Evolutionary conservation across 331 rosid species (phyloP).

Genomic region (Rhamnella rubrinervis): DNA sequence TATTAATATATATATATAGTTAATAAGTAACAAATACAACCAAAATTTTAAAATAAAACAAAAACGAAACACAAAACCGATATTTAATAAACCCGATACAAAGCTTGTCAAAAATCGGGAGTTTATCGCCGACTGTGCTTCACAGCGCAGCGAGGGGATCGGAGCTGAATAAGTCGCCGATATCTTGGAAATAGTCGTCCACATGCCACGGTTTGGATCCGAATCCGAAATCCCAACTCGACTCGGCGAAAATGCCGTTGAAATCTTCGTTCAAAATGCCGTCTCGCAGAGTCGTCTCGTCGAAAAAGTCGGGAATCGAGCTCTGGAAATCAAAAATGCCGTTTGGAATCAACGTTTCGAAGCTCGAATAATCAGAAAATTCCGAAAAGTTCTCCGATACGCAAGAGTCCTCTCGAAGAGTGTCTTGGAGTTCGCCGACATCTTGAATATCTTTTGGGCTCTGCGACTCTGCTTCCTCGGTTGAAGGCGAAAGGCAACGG

Average conservation of each 20-base stretch:
- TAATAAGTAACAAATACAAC: slow-evolving; percentile 3
- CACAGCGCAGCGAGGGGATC: slow-evolving; percentile 66
- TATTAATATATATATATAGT: neutral
- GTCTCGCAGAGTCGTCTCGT: slow-evolving; percentile 11
- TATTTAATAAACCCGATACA: slow-evolving; percentile 40
- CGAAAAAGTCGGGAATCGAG: slow-evolving; percentile 39
- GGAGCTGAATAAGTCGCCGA: slow-evolving; percentile 68
- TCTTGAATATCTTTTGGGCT: slow-evolving; percentile 1
- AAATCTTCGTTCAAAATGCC: slow-evolving; percentile 23
- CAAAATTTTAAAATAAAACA: neutral
- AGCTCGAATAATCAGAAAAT: slow-evolving; percentile 32
- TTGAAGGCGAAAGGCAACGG: slow-evolving; percentile 40
- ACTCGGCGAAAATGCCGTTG: slow-evolving; percentile 24
- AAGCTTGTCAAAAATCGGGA: slow-evolving; percentile 46
- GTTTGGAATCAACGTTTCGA: slow-evolving; percentile 34
- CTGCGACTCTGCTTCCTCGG: slow-evolving; percentile 55
- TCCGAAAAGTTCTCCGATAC: slow-evolving; percentile 38
- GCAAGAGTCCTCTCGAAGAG: slow-evolving; percentile 24
- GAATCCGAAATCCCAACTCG: slow-evolving; percentile 43
- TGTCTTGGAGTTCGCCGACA: slow-evolving; percentile 14
- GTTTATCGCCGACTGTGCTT: neutral
- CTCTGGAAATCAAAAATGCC: slow-evolving; percentile 48
- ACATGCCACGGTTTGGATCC: slow-evolving; percentile 20
- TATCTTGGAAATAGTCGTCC: slow-evolving; percentile 68
- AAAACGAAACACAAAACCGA: slow-evolving; percentile 17